Conservation (phyloP, 805 yeast genomes). For the Saturnispora sekii region DNA sequence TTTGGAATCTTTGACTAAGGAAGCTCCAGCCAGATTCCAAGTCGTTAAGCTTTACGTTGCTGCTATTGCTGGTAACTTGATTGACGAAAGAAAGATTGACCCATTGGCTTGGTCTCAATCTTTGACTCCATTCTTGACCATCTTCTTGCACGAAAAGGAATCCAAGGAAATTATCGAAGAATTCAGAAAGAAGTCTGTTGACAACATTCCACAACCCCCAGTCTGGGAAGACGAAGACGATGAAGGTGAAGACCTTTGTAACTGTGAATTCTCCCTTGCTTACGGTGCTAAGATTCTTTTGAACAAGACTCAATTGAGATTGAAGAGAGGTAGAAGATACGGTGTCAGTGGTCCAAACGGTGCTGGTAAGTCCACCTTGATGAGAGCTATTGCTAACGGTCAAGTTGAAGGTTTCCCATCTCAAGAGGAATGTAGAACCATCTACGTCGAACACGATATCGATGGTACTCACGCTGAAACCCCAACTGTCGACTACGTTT, state of each 20-base stretch:
- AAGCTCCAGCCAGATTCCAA: constrained; percentile 68
- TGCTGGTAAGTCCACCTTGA: constrained; percentile 96
- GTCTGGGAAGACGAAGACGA: constrained; percentile 86
- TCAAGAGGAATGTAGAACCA: constrained; percentile 98
- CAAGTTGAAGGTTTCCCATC: constrained; percentile 99
- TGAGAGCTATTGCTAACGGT: constrained; percentile 96
- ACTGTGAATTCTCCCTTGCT: constrained; percentile 99
- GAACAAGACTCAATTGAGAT: constrained; percentile 98
- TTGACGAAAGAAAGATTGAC: constrained; percentile 94
- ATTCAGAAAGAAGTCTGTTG: constrained; percentile 92
- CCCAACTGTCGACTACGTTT: constrained; percentile 85
- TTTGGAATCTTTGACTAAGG: constrained; percentile 63
- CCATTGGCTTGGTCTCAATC: constrained; percentile 85
- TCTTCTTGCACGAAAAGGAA: constrained; percentile 87
- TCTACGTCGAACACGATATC: constrained; percentile 98
- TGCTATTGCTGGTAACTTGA: constrained; percentile 96
- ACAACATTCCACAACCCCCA: constrained; percentile 96
- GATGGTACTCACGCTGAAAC: constrained; percentile 98
- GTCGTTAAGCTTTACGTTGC: constrained; percentile 76
- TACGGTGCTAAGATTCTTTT: constrained; percentile 99
- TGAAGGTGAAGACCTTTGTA: constrained; percentile 99
- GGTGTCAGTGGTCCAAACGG: constrained; percentile 99
- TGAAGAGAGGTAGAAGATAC: constrained; percentile 98
- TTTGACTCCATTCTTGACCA: constrained; percentile 89
- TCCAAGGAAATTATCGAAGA: constrained; percentile 87